Base-by-base conservation (phyloP, 345 rosid species). In the Murraya koenigii region DNA sequence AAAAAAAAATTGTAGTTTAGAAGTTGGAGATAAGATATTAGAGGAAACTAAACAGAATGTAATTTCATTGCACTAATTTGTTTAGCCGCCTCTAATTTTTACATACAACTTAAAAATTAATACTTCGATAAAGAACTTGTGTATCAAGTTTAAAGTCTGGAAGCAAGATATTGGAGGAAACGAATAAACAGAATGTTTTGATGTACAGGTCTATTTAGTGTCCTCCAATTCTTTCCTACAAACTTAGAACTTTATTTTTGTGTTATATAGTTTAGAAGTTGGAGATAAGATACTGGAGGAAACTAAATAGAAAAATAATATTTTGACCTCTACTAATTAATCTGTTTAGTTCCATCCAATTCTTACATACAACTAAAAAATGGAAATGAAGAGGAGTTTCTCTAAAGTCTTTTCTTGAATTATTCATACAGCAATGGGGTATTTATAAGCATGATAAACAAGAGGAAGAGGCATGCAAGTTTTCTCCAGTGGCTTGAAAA, bases 311-410 rank as follows among this genome's bases (percentile, higher is more conserved):
- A 69, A 22, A 30, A 7, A 7, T 6, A 52, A 17, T 19, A 13
- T 52, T 66, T 66, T 1, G 32, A 23, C 11, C 3, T 10, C 13
- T 44, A 44, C 5, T 44, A 44, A 13, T 44, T 11, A 8, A 17
- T 47, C 74, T 70, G 15, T 70, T 70, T 70, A 49, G 39, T 47
- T 30, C 25, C 74, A 32, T 70, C 74, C 74, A 30, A 30, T 49
- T 30, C 74, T 70, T 70, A 70, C 74, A 30, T 70, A 52, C 61
- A 70, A 70, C 74, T 70, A 13, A 19, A 1, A 71, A 71, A 56
- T 35, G 28, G 22, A 25, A 13, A 26, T 20, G 1, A 11, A 20
- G 39, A n/a, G n/a, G n/a, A 17, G 26, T 49, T 25, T 58, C 66
- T 33, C 32, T 22, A 6, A n/a, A 36, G 17, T 13, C 5, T 32